Base-by-base conservation (phyloP, 495 filamentous ascomycete genomes). In the Cryomyces minteri region DNA sequence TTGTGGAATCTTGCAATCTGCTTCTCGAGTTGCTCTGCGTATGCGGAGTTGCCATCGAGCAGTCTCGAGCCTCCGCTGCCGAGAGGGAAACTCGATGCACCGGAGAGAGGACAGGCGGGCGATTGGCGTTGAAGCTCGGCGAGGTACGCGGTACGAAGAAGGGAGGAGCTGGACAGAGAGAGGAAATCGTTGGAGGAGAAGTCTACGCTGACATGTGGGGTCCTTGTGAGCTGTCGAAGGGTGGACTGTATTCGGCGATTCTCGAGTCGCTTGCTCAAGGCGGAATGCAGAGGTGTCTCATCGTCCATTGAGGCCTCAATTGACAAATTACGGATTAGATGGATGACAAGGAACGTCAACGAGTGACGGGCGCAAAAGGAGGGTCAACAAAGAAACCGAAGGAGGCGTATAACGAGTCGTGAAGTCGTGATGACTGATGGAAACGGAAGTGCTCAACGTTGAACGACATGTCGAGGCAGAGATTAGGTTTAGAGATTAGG, bases 181-280 rank as follows among this genome's bases (percentile, higher is more conserved):
- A 80, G 70, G 50, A 76, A 79, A 48, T 70, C 67, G 50, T 80
- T 80, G 41, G 71, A 75, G n/a, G 71, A 74, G 56, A 80, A 79
- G 57, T 80, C 76, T 4, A 65, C 58, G 11, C 58, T 53, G 40
- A 51, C 49, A 4, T 60, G 18, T 8, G 58, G 54, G 0, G 62
- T 48, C 28, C 58, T 58, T 39, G 60, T 73, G 11, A 79, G 62
- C 7, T 52, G 55, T 39, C 72, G 71, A 39, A 67, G 66, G n/a
- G 63, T 62, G 32, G 63, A 64, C 31, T 63, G 65, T 39, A 59
- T 46, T 45, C 65, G 66, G 42, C 72, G 62, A 1, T 53, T 57
- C 7, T 57, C 49, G 9, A 75, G 12, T 38, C 9, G 9, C 3
- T 38, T 38, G 9, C 9, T 9, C 34, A 38, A 38, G 9, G 34